Conservation (phyloP, 1,284 basidiomycete species). For the Sphagnurus paluster region DNA sequence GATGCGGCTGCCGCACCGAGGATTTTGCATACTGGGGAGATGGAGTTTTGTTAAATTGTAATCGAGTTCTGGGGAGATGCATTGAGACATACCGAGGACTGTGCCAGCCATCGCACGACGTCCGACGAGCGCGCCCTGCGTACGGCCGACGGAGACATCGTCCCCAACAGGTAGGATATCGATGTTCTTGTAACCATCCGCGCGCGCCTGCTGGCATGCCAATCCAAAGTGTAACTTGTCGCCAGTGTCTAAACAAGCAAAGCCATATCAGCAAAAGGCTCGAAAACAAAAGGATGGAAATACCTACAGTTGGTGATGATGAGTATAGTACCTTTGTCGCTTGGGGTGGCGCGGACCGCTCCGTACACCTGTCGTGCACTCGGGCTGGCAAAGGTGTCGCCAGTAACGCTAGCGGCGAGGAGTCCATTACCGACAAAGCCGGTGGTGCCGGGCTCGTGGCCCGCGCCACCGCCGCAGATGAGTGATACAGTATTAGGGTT, state of each 20-base stretch:
- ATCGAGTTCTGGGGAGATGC: no score
- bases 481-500: constrained; percentile 57
- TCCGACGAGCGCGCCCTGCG: constrained; percentile 38
- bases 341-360: no score
- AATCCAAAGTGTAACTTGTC: constrained; percentile 73
- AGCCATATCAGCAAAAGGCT: no score
- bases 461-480: constrained; percentile 67
- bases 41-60: no score
- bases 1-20: constrained; percentile 58
- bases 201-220: constrained; percentile 59
- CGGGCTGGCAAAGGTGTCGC: constrained; percentile 67
- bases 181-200: constrained; percentile 37
- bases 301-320: constrained; percentile 51
- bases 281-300: no score
- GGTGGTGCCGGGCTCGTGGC: constrained; percentile 72
- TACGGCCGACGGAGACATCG: constrained; percentile 53
- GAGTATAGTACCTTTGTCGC: constrained; percentile 37
- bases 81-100: no score
- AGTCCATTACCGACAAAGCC: constrained; percentile 61
- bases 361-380: constrained; percentile 62
- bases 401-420: constrained; percentile 58
- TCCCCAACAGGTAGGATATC: constrained; percentile 65
- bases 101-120: constrained; percentile 63
- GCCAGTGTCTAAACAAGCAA: no score
- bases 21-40: constrained; percentile 75